Base-by-base conservation (phyloP, 176 grass and related monocot genomes). In the Dendrocalamus sinicus region DNA sequence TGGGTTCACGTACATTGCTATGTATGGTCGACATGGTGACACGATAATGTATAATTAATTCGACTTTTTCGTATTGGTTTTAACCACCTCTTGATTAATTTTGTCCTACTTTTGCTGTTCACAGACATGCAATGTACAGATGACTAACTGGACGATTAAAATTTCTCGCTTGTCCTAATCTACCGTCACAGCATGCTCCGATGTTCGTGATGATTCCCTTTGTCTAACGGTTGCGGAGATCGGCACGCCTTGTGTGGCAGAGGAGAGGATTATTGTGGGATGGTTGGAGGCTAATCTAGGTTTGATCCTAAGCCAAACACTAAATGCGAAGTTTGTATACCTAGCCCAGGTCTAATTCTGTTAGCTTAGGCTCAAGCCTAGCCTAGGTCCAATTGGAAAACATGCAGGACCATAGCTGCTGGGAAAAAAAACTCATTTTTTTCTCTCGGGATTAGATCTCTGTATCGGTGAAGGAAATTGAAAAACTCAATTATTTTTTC, bases 131-230 rank as follows among this genome's bases (percentile, higher is more conserved):
- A 17, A 43, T 58, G 77, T 16, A 67, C 70, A 59, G 78, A 55
- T 44, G 71, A 59, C 78, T 58, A 67, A n/a, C 46, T 75, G 47
- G 41, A 41, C 44, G 67, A 63, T 63, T 79, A 20, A 62, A 26
- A 72, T 79, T 72, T 60, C 43, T 51, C n/a, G 45, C 67, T 30
- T 73, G 67, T 73, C 50, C 45, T 70, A 17, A 71, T 79, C 75
- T 39, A 71, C 52, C 65, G 19, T 12, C 84, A 51, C 69, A 37
- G 12, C 75, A 78, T 50, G 37, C 4, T 37, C 37, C 37, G 37
- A 37, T 37, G 75, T 69, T 86, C 43, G 22, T 35, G 52, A 61
- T 61, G 22, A 61, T 86, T 70, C 26, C 52, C 10, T 70, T 3
- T 77, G 83, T 70, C 81, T 35, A 62, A 72, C 41, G 40, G n/a